These are phyloP conservation scores for Apodospora peruviana DNA, from an alignment of 495 filamentous ascomycete species.

Conservation along the genomic window DNA sequence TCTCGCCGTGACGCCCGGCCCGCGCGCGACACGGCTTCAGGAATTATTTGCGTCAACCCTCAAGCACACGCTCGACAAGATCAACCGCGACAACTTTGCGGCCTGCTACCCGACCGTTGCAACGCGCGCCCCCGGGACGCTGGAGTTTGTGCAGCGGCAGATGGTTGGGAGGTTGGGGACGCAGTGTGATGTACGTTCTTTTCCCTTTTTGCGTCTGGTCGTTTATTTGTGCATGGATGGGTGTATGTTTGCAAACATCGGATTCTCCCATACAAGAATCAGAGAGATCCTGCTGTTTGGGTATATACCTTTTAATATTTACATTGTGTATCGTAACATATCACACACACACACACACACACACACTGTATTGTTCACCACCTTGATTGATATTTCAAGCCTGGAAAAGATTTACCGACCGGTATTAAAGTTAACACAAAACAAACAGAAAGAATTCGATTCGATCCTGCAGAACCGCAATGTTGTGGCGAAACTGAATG, in stretches of 20 bases:
- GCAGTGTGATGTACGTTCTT: slow-evolving; percentile 44
- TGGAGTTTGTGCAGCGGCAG: slow-evolving; percentile 64
- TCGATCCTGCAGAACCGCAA: slow-evolving; percentile 62
- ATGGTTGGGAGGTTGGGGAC: slow-evolving; percentile 62
- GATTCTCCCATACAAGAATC: no score
- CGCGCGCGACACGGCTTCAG: slow-evolving; percentile 66
- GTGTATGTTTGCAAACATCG: no score
- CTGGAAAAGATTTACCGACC: no score
- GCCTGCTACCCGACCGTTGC: slow-evolving; percentile 86
- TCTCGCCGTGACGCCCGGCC: slow-evolving; percentile 59
- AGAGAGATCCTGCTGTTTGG: no score
- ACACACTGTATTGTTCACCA: no score
- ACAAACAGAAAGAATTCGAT: slow-evolving; percentile 64
- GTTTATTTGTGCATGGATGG: no score
- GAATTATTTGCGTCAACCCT: slow-evolving; percentile 66
- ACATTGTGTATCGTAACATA: no score
- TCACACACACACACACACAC: no score
- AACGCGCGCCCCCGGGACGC: slow-evolving; percentile 56
- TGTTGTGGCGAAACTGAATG: slow-evolving; percentile 73
- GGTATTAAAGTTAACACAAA: background rate
- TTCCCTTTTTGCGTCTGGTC: background rate
- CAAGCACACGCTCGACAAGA: slow-evolving; percentile 62
- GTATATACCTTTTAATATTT: no score
- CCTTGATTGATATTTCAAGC: no score
- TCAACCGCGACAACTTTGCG: slow-evolving; percentile 72